phyloP scores from a whole-genome alignment of 495 filamentous ascomycete species.

The Penicillium psychrofluorescens region DNA sequence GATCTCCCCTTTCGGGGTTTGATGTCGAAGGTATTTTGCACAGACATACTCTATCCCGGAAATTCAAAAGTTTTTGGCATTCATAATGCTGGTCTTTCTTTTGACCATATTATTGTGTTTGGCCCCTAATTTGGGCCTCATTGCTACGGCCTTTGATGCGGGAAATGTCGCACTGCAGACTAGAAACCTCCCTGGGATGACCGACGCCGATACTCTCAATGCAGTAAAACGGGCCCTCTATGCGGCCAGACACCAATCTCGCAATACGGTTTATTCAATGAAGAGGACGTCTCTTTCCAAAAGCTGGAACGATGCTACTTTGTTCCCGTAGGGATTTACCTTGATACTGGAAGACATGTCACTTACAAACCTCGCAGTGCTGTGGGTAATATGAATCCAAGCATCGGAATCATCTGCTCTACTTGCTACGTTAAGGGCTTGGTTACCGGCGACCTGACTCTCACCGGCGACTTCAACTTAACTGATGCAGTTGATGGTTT shows the following conservation, averaged over 20 bases:
- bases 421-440: slow-evolving; percentile 45
- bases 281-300: slow-evolving; percentile 30
- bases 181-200: slow-evolving; percentile 9
- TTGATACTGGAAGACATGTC: neutral
- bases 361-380: neutral
- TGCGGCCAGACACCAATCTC: slow-evolving; percentile 2
- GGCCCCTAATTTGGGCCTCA: neutral
- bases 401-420: slow-evolving; percentile 36
- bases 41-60: too few relatives aligned
- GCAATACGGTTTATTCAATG: slow-evolving; percentile 14
- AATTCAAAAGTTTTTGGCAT: too few relatives aligned
- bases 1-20: too few relatives aligned
- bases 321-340: slow-evolving; percentile 10
- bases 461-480: slow-evolving; percentile 32
- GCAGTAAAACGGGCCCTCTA: slow-evolving; percentile 5
- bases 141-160: neutral
- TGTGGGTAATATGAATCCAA: too few relatives aligned
- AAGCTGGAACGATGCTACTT: slow-evolving; percentile 28
- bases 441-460: slow-evolving; percentile 31
- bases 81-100: too few relatives aligned
- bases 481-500: slow-evolving; percentile 1
- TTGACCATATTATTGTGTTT: too few relatives aligned
- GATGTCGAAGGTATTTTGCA: too few relatives aligned
- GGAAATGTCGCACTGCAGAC: slow-evolving; percentile 5
- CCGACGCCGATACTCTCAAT: slow-evolving; percentile 9